A percentile compares a stretch with the other conserved stretches of the same genome.
phyloP scores from a whole-genome alignment of 345 rosid species.

The Conringia planisiliqua region DNA sequence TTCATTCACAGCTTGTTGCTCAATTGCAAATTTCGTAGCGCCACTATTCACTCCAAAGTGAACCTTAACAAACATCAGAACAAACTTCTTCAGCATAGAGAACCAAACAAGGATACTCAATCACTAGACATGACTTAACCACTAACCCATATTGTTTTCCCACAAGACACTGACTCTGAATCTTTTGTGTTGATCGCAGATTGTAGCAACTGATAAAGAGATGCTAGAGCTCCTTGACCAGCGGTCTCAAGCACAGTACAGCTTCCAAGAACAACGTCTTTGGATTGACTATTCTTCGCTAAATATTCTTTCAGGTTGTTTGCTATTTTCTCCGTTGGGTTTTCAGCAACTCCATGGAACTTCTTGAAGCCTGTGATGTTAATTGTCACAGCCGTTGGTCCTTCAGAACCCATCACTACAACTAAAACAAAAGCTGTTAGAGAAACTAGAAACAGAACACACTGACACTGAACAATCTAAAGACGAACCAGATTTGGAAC shows the following conservation, averaged over 20 bases:
- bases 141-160: conserved; percentile 75
- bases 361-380: conserved; percentile 94
- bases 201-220: conserved; percentile 63
- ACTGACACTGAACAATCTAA: conserved; percentile 3
- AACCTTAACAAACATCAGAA: conserved; percentile 40
- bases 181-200: conserved; percentile 46
- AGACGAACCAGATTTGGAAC: conserved; percentile 15
- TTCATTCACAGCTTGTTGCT: conserved; percentile 93
- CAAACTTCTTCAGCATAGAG: not conserved
- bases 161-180: conserved; percentile 44
- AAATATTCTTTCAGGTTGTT: conserved; percentile 61
- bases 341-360: conserved; percentile 96
- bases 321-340: conserved; percentile 85
- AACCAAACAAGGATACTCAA: not conserved
- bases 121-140: not conserved
- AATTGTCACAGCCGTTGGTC: conserved; percentile 71
- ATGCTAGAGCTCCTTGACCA: conserved; percentile 67
- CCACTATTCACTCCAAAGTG: conserved; percentile 97
- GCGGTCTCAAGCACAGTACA: conserved; percentile 88
- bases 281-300: conserved; percentile 64
- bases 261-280: conserved; percentile 71
- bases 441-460: not conserved
- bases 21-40: conserved; percentile 83
- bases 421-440: conserved; percentile 3
- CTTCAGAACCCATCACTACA: conserved; percentile 88